A percentile compares a stretch with the other conserved stretches of the same genome.
Conservation (phyloP, 371 early-diverging fungal genomes). For the Actinomortierella wolfii region DNA sequence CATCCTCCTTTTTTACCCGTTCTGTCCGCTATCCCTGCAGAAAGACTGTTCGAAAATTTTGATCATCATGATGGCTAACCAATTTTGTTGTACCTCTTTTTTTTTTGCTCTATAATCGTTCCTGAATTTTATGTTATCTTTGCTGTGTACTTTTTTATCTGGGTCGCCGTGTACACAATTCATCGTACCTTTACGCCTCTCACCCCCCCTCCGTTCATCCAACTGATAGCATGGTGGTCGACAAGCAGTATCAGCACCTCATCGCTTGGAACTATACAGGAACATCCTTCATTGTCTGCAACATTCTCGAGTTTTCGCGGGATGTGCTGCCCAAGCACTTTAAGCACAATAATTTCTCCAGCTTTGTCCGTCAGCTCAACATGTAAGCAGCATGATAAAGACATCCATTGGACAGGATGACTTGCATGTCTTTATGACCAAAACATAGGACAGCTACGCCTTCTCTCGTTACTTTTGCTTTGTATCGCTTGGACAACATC, state of each 20-base stretch:
- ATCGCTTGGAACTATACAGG: conserved; percentile 85
- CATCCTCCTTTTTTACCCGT: no score
- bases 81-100: conserved; percentile 5
- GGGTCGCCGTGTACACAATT: conserved; percentile 6
- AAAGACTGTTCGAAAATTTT: no score
- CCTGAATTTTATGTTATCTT: conserved; percentile 1
- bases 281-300: conserved; percentile 86
- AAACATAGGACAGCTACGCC: no score
- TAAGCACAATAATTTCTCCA: conserved; percentile 85
- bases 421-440: no score
- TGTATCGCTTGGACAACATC: no score
- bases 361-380: conserved; percentile 88
- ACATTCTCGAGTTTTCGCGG: conserved; percentile 80
- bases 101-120: neutral
- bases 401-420: neutral
- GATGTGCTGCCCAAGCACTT: conserved; percentile 81
- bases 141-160: neutral
- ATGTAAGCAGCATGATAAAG: conserved; percentile 55
- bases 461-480: no score
- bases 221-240: conserved; percentile 75
- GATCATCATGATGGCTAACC: no score
- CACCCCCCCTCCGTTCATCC: neutral
- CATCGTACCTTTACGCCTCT: conserved; percentile 3
- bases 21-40: no score
- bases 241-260: conserved; percentile 74